Conservation (phyloP, 2,329 filamentous ascomycete genomes). For the Paecilomyces variotii region DNA sequence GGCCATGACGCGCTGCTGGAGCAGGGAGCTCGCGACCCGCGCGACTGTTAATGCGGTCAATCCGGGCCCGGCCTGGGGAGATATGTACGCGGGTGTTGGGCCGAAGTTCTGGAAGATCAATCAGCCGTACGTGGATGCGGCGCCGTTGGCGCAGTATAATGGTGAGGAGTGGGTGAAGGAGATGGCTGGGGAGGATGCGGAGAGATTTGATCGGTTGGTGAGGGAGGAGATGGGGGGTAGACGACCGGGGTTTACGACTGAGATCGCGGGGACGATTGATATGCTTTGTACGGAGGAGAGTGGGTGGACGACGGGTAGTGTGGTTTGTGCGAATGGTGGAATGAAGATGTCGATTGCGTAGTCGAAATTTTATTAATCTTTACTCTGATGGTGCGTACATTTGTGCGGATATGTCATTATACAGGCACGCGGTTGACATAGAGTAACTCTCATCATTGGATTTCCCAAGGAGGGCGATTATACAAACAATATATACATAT, state of each 20-base stretch:
- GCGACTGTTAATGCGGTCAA: slow-evolving; percentile 55
- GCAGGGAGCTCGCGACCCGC: slow-evolving; percentile 48
- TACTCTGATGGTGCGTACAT: too few relatives aligned
- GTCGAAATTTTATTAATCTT: background rate
- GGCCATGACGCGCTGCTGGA: slow-evolving; percentile 55
- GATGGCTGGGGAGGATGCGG: background rate
- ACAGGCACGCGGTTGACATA: too few relatives aligned
- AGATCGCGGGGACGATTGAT: slow-evolving; percentile 62
- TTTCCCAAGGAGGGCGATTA: too few relatives aligned
- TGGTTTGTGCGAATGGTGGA: slow-evolving; percentile 67
- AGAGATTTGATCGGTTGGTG: slow-evolving; percentile 43
- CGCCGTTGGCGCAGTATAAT: slow-evolving; percentile 42
- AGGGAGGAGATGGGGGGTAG: slow-evolving; percentile 43
- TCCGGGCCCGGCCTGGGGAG: slow-evolving; percentile 40
- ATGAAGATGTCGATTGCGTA: slow-evolving; percentile 32
- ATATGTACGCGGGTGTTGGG: slow-evolving; percentile 39
- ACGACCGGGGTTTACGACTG: slow-evolving; percentile 52
- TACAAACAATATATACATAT: too few relatives aligned
- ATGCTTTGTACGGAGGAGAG: slow-evolving; percentile 62
- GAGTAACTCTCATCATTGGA: too few relatives aligned
- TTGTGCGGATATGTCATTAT: too few relatives aligned
- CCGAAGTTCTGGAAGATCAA: slow-evolving; percentile 45
- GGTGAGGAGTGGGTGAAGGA: slow-evolving; percentile 3
- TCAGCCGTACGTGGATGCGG: slow-evolving; percentile 46
- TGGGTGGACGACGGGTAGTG: slow-evolving; percentile 64